Evolutionary conservation across 768 basidiomycete species (phyloP).

Genomic region (Leccinum barrowsii): DNA sequence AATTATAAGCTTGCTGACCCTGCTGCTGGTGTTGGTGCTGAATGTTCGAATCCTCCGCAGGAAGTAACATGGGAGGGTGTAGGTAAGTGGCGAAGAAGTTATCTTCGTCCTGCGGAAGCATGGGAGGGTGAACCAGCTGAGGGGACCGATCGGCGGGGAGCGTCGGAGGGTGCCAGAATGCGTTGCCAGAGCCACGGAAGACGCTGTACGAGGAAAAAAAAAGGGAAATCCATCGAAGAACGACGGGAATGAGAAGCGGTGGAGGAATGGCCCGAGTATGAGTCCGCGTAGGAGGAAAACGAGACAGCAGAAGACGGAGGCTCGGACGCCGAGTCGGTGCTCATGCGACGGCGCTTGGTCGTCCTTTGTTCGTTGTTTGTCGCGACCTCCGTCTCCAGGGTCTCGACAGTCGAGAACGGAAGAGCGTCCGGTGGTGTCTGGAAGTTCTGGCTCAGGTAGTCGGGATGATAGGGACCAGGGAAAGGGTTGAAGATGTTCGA

Average conservation of each 20-base stretch:
- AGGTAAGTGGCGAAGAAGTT: slow-evolving; percentile 53
- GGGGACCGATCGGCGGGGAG: no score
- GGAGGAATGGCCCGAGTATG: slow-evolving; percentile 57
- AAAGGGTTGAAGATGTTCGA: slow-evolving; percentile 42
- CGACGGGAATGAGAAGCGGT: slow-evolving; percentile 56
- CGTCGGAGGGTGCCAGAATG: no score
- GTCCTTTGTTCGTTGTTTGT: slow-evolving; percentile 35
- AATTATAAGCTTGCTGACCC: slow-evolving; percentile 14
- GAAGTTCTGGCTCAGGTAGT: slow-evolving; percentile 57
- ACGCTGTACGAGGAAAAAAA: no score
- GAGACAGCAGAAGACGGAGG: slow-evolving; percentile 62
- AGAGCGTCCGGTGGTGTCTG: slow-evolving; percentile 46
- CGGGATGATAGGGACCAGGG: slow-evolving; percentile 75
- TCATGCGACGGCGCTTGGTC: slow-evolving; percentile 72
- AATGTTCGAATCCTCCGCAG: slow-evolving; percentile 32
- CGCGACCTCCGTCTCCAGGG: slow-evolving; percentile 40
- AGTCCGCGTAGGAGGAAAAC: slow-evolving; percentile 58
- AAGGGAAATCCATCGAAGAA: slow-evolving; percentile 64
- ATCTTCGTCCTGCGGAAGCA: slow-evolving; percentile 27
- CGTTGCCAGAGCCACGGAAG: no score
- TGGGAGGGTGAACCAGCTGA: no score
- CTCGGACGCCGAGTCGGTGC: slow-evolving; percentile 49
- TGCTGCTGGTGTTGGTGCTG: slow-evolving; percentile 26
- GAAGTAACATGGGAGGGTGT: slow-evolving; percentile 54
- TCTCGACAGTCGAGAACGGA: slow-evolving; percentile 49